A percentile compares a stretch with the other conserved stretches of the same genome.
phyloP scores from a whole-genome alignment of 306 rosid genomes.

The Mimosa bimucronata region DNA sequence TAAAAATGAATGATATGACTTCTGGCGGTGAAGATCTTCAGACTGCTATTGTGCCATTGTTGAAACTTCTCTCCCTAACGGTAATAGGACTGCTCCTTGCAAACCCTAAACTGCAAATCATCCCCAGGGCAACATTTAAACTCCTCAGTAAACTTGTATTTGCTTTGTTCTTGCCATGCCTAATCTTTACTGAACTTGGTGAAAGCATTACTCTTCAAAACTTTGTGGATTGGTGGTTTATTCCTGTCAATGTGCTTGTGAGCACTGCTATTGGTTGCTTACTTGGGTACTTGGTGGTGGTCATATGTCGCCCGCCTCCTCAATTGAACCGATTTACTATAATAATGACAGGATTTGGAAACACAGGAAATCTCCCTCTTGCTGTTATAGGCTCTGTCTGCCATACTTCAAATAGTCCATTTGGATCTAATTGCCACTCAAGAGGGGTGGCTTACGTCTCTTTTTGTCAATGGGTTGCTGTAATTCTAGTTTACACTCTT shows the following conservation, averaged over 20 bases:
- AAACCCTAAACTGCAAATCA: slow-evolving; percentile 60
- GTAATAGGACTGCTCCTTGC: slow-evolving; percentile 72
- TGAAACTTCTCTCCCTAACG: slow-evolving; percentile 73
- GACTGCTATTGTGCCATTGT: slow-evolving; percentile 70
- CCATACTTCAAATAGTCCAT: slow-evolving; percentile 66
- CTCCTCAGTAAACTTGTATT: slow-evolving; percentile 90
- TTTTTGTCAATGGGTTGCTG: slow-evolving; percentile 86
- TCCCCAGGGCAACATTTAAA: slow-evolving; percentile 73
- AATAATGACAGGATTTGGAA: slow-evolving; percentile 87
- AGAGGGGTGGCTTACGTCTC: slow-evolving; percentile 93
- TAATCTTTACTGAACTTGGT: slow-evolving; percentile 83
- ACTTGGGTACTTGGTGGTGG: slow-evolving; percentile 70
- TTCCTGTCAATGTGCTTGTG: slow-evolving; percentile 76
- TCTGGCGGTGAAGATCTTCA: slow-evolving; percentile 54
- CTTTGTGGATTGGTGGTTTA: slow-evolving; percentile 80
- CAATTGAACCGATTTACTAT: slow-evolving; percentile 65
- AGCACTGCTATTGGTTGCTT: slow-evolving; percentile 72
- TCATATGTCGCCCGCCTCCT: slow-evolving; percentile 80
- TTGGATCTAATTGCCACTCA: slow-evolving; percentile 70
- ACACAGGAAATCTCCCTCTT: slow-evolving; percentile 88
- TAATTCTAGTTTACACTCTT: slow-evolving; percentile 81
- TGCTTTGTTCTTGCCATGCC: slow-evolving; percentile 87
- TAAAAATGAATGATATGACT: slow-evolving; percentile 27
- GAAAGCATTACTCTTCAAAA: slow-evolving; percentile 65
- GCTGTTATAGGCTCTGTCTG: slow-evolving; percentile 86